Percentiles rank a stretch among this genome's conserved stretches.
Evolutionary conservation across 2,329 filamentous ascomycete genomes (phyloP).

Genomic region (Ceratocystis lukuohia): DNA sequence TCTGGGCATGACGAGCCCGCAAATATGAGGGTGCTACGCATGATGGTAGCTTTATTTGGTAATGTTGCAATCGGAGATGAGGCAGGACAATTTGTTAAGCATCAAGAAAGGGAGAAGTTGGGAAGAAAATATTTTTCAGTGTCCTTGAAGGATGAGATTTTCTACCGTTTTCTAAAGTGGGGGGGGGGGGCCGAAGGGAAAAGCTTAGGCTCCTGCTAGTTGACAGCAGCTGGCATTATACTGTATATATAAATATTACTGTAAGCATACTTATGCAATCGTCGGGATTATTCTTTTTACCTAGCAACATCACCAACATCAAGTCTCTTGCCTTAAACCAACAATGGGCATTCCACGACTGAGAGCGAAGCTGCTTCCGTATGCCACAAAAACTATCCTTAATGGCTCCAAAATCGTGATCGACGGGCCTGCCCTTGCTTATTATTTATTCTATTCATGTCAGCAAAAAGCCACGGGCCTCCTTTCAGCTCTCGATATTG

Average conservation of each 20-base stretch:
- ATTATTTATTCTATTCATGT: slow-evolving; percentile 29
- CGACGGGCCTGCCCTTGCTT: slow-evolving; percentile 68
- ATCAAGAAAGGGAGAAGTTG: slow-evolving; percentile 10
- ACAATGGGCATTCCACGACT: slow-evolving; percentile 49
- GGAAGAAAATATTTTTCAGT: neutral
- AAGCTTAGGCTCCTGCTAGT: no score
- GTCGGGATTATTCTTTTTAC: neutral
- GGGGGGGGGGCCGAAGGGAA: neutral
- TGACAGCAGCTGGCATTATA: neutral
- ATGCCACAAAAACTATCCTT: slow-evolving; percentile 33
- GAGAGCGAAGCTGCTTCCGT: slow-evolving; percentile 39
- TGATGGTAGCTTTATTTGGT: slow-evolving; percentile 23
- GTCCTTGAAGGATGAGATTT: neutral
- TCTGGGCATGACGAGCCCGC: slow-evolving; percentile 53
- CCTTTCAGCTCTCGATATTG: slow-evolving; percentile 45
- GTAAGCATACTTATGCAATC: neutral
- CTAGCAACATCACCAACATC: neutral
- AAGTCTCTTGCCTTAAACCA: neutral
- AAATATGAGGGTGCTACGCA: slow-evolving; percentile 56
- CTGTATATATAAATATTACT: neutral
- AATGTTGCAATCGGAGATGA: neutral
- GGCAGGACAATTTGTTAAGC: slow-evolving; percentile 13
- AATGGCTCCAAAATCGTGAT: slow-evolving; percentile 38
- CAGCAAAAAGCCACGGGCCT: neutral
- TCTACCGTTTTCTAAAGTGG: neutral